A percentile compares a stretch with the other conserved stretches of the same genome.
Evolutionary conservation across 257 asterid genomes (phyloP).

Genomic region (Penstemon eatonii): DNA sequence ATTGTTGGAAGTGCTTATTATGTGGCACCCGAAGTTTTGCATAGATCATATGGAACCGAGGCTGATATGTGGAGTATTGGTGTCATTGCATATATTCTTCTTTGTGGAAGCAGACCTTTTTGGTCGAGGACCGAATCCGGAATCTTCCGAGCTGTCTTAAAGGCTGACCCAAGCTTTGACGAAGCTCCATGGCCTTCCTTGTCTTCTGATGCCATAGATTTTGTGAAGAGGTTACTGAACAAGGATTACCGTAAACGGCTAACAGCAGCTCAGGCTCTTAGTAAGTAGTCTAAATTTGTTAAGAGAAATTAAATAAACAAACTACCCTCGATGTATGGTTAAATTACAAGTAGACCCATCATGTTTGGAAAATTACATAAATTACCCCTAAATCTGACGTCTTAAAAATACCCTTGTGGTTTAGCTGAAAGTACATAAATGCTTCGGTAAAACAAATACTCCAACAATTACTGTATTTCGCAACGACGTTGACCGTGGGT

Average conservation of each 20-base stretch:
- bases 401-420: too few species aligned
- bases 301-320: too few species aligned
- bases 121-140: constrained; percentile 83
- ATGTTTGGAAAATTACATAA: too few species aligned
- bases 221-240: constrained; percentile 50
- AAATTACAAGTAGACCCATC: too few species aligned
- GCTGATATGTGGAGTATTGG: constrained; percentile 91
- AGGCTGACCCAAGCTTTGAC: constrained; percentile 43
- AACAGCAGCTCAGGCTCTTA: constrained; percentile 62
- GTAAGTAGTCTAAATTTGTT: constrained; percentile 29
- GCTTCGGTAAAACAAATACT: too few species aligned
- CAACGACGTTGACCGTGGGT: too few species aligned
- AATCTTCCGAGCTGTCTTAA: constrained; percentile 63
- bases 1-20: constrained; percentile 84
- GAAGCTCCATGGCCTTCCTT: constrained; percentile 58
- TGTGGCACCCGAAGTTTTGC: constrained; percentile 84
- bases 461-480: too few species aligned
- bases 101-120: constrained; percentile 80
- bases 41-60: constrained; percentile 70
- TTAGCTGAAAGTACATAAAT: too few species aligned
- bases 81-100: constrained; percentile 76
- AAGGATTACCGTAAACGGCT: constrained; percentile 58
- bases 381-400: too few species aligned
- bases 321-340: too few species aligned
- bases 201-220: constrained; percentile 53